phyloP scores from a whole-genome alignment of 176 grass and related monocot genomes.

The Oryza nivara region DNA sequence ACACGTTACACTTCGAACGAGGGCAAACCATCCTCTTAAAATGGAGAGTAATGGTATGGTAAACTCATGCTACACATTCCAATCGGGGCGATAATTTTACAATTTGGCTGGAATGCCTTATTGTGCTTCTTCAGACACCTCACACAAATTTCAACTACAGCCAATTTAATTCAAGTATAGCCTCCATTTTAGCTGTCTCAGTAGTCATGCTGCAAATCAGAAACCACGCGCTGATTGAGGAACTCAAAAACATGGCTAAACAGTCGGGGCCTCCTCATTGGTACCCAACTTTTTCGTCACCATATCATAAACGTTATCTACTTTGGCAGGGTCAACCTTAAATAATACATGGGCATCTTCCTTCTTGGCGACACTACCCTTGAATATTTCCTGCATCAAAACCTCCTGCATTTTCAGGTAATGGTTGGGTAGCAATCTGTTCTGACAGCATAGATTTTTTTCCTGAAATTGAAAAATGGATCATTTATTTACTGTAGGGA shows the following conservation, averaged over 20 bases:
- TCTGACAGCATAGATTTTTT: constrained; percentile 77
- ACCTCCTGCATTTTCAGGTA: constrained; percentile 92
- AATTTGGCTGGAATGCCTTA: constrained; percentile 47
- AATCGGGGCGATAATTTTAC: constrained; percentile 35
- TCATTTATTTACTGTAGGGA: not conserved
- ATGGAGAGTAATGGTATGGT: constrained; percentile 29
- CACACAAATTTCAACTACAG: constrained; percentile 36
- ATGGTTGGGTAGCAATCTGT: constrained; percentile 74
- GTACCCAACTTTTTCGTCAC: constrained; percentile 85
- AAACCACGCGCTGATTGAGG: constrained; percentile 11
- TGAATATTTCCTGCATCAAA: constrained; percentile 83
- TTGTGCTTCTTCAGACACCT: constrained; percentile 37
- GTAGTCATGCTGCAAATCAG: not conserved
- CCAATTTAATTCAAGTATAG: constrained; percentile 24
- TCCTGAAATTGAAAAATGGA: constrained; percentile 58
- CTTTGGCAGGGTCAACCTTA: constrained; percentile 82
- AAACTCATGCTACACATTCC: constrained; percentile 53
- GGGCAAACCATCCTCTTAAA: constrained; percentile 29
- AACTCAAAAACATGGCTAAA: constrained; percentile 39
- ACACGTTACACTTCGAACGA: constrained; percentile 14
- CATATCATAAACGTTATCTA: constrained; percentile 87
- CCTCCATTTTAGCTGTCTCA: not conserved
- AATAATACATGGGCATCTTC: constrained; percentile 83
- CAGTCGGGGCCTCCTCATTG: constrained; percentile 52
- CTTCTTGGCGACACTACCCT: constrained; percentile 79